These are phyloP conservation scores for Hysterium pulicare DNA, from an alignment of 2,329 filamentous ascomycete species.

Conservation along the genomic window DNA sequence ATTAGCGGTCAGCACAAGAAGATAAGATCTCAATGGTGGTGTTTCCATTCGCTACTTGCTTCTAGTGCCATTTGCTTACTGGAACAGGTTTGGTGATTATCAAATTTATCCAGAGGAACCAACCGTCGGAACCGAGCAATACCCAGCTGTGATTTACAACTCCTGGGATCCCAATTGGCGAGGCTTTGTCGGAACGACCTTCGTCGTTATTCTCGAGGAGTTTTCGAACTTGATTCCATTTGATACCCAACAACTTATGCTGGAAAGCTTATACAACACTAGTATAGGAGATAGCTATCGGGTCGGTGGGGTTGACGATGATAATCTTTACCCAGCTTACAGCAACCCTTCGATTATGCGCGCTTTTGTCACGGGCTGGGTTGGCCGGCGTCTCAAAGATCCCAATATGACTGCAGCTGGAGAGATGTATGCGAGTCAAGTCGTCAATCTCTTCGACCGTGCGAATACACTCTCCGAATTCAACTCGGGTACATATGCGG, in stretches of 20 bases:
- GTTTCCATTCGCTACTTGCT: background rate
- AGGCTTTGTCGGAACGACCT: no score
- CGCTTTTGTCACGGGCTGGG: slow-evolving; percentile 59
- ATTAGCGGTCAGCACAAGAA: slow-evolving; percentile 54
- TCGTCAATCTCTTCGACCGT: slow-evolving; percentile 56
- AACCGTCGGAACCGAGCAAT: no score
- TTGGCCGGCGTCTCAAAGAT: slow-evolving; percentile 52
- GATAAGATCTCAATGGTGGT: slow-evolving; percentile 53
- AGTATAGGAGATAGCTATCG: slow-evolving; percentile 60
- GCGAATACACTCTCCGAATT: slow-evolving; percentile 60
- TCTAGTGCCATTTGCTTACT: no score
- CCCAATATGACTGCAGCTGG: slow-evolving; percentile 58
- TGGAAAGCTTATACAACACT: slow-evolving; percentile 53
- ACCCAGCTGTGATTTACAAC: no score
- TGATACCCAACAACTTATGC: no score
- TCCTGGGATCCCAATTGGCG: no score
- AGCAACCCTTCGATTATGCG: slow-evolving; percentile 62
- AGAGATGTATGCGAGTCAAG: slow-evolving; percentile 54
- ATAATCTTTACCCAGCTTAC: slow-evolving; percentile 62
- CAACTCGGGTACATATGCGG: slow-evolving; percentile 61
- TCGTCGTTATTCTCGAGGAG: no score
- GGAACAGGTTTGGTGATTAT: no score
- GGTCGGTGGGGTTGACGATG: slow-evolving; percentile 56
- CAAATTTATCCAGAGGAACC: no score
- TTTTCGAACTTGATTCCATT: no score